Evolutionary conservation across 345 rosid species (phyloP).

Genomic region (Linum tenue): DNA sequence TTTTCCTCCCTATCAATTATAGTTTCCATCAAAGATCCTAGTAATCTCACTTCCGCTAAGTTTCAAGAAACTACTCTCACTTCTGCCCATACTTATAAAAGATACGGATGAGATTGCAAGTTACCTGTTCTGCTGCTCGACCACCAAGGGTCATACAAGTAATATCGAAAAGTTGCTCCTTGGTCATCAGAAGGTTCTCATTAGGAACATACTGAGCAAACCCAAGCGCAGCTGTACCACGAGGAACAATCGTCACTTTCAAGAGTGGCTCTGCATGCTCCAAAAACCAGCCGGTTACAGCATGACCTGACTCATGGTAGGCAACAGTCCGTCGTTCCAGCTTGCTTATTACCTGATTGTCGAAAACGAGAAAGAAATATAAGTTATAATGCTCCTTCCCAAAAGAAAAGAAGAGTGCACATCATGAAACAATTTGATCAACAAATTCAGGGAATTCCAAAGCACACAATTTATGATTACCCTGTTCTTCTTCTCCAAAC

Average conservation of each 20-base stretch:
- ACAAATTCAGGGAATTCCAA: neutral
- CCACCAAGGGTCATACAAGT: slow-evolving; percentile 99
- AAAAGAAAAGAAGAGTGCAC: neutral
- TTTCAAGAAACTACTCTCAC: neutral
- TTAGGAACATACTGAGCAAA: slow-evolving; percentile 96
- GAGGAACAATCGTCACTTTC: slow-evolving; percentile 95
- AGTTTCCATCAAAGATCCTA: too few relatives aligned
- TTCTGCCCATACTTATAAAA: too few relatives aligned
- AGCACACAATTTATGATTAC: slow-evolving; percentile 21
- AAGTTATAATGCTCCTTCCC: too few relatives aligned
- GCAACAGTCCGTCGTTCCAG: slow-evolving; percentile 87
- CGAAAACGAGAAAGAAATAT: slow-evolving; percentile 7
- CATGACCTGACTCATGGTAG: slow-evolving; percentile 96
- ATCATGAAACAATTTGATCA: neutral
- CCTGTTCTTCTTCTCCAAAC: slow-evolving; percentile 94
- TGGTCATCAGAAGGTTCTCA: slow-evolving; percentile 90
- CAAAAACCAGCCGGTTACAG: slow-evolving; percentile 90
- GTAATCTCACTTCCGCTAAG: too few relatives aligned
- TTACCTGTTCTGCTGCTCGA: slow-evolving; percentile 95
- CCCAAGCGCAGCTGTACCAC: slow-evolving; percentile 94
- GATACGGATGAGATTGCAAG: neutral
- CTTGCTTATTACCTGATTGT: slow-evolving; percentile 94
- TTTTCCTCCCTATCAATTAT: too few relatives aligned
- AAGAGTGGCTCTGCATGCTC: slow-evolving; percentile 96
- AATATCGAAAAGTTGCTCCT: slow-evolving; percentile 92